Evolutionary conservation across 1,139 yeast species (phyloP), one percentile per base, ranked within the genome.

Genomic region (Suhomyces ambrosiae): DNA sequence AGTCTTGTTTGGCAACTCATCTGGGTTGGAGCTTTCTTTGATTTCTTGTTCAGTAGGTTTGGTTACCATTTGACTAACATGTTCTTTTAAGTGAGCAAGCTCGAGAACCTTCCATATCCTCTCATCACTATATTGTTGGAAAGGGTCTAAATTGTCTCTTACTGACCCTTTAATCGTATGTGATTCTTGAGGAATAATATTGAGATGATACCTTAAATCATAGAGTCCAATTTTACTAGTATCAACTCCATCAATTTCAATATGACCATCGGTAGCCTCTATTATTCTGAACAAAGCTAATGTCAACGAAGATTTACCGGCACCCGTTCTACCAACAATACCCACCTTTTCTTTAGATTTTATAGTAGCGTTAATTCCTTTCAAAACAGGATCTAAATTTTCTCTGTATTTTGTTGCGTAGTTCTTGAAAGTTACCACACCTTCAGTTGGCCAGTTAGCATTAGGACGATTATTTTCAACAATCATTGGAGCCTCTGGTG

Each of bases 251-350:
- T 61, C 66, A 17, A 61, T 60, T 22, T 50, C 56, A 32, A 61
- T 58, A 37, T 52, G 53, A 10, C 65, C 65, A 3, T 43, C 29
- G 5, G 57, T 52, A 4, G 63, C 52, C 41, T 61, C 65, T 21
- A 61, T 56, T 32, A 61, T 59, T 35, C 65, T 50, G 53, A 61
- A 61, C 28, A 61, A 50, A 0, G 65, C 63, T 40, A 60, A 52
- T 0, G 64, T 58, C 28, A 61, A 51, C 2, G 65, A 56, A 6
- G 63, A 58, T 41, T 61, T 61, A 21, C 65, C 65, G 0, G 65
- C 65, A 23, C 65, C 65, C 4, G 65, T 61, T 41, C 65, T 49
- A 3, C 65, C 65, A 16, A 61, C 65, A 28, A 61, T 59, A 18
- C 65, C 65, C 28, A 61, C 46, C 42, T 61, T 61, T 39, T 61